Conservation (phyloP, 345 rosid species). For the Xanthoceras sorbifolium region DNA sequence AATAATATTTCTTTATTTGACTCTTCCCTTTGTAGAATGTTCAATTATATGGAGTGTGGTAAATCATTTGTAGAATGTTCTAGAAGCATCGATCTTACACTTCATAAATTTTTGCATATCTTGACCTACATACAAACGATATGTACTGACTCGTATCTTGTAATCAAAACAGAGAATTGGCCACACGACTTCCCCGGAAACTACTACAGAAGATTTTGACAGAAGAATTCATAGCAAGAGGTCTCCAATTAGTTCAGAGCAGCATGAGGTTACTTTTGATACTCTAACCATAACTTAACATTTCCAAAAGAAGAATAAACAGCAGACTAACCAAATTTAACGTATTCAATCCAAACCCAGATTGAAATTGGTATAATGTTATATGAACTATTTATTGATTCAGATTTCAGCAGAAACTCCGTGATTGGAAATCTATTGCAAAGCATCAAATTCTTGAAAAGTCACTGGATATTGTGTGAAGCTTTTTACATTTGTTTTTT, state of each 20-base stretch:
- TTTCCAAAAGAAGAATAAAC: neutral
- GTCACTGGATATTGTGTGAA: too few species aligned
- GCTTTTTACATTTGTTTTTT: too few species aligned
- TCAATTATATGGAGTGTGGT: too few species aligned
- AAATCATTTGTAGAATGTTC: neutral
- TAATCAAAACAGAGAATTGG: slow-evolving; percentile 32
- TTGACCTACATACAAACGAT: too few species aligned
- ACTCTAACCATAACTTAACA: neutral
- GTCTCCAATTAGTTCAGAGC: slow-evolving; percentile 25
- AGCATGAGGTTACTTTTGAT: slow-evolving; percentile 17
- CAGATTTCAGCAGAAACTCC: neutral
- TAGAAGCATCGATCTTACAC: too few species aligned
- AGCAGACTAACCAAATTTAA: neutral
- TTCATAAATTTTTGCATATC: too few species aligned
- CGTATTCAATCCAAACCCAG: neutral
- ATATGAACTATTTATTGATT: neutral
- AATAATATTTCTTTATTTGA: too few species aligned
- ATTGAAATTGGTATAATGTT: neutral
- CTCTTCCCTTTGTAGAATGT: too few species aligned
- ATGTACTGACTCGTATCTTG: neutral
- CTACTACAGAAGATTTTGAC: slow-evolving; percentile 26
- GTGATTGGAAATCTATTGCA: too few species aligned
- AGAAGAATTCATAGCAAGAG: slow-evolving; percentile 21
- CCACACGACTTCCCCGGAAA: slow-evolving; percentile 11
- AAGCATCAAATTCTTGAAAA: too few species aligned